phyloP scores from a whole-genome alignment of 805 yeast genomes.

The Saccharomycopsis fibuligera region DNA sequence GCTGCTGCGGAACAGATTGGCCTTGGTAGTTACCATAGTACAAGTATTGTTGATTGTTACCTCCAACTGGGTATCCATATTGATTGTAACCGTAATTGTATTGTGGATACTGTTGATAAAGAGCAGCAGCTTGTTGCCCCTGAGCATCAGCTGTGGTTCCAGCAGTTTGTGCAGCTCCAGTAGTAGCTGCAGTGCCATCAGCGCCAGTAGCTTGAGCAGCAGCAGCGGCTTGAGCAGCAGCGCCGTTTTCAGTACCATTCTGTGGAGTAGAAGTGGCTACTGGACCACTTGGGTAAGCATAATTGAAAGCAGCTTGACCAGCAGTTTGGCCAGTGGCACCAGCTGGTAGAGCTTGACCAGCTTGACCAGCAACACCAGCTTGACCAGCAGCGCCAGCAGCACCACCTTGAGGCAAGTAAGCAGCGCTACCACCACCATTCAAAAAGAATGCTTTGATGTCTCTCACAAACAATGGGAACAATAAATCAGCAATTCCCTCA shows the following conservation, averaged over 20 bases:
- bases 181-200: slow-evolving; percentile 3
- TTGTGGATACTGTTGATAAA: slow-evolving; percentile 13
- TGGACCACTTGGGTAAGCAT: slow-evolving; percentile 3
- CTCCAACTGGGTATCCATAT: slow-evolving; percentile 5
- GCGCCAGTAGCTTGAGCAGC: slow-evolving; percentile 6
- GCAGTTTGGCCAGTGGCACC: neutral
- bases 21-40: slow-evolving; percentile 6
- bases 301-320: slow-evolving; percentile 2
- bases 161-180: slow-evolving; percentile 3
- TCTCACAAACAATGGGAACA: slow-evolving; percentile 65
- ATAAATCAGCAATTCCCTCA: slow-evolving; percentile 62
- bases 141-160: slow-evolving; percentile 7
- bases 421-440: slow-evolving; percentile 14
- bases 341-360: slow-evolving; percentile 2
- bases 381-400: slow-evolving; percentile 1
- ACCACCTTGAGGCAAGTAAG: neutral
- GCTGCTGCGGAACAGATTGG: neutral
- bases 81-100: slow-evolving; percentile 12
- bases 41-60: slow-evolving; percentile 12
- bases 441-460: slow-evolving; percentile 46
- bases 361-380: neutral
- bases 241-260: neutral
- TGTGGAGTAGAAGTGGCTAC: slow-evolving; percentile 12
- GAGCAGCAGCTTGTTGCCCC: slow-evolving; percentile 4
- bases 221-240: slow-evolving; percentile 1